Percentiles rank a stretch among this genome's conserved stretches.
Conservation (phyloP, 2,329 filamentous ascomycete genomes). For the Hypoxylon sp. region DNA sequence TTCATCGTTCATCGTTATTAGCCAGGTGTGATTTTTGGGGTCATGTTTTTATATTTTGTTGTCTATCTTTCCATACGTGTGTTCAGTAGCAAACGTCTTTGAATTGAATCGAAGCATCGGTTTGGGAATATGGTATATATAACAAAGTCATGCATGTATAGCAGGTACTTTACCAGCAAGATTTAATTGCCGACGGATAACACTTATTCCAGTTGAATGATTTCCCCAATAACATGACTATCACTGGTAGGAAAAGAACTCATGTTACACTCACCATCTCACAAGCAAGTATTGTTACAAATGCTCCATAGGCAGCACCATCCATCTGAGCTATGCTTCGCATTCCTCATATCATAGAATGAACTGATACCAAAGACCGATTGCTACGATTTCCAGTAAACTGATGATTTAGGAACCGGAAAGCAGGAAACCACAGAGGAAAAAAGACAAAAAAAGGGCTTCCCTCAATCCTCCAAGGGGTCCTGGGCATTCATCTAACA, state of each 20-base stretch:
- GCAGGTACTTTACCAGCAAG: no score
- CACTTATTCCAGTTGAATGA: neutral
- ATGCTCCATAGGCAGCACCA: slow-evolving; percentile 21
- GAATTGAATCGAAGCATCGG: no score
- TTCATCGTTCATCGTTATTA: slow-evolving; percentile 25
- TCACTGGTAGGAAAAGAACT: slow-evolving; percentile 1
- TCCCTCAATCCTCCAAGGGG: slow-evolving; percentile 30
- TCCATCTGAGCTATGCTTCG: slow-evolving; percentile 24
- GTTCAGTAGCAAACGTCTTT: no score
- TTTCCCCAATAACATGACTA: neutral
- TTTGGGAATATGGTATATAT: no score
- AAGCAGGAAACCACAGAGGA: neutral
- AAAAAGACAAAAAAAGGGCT: slow-evolving; percentile 30
- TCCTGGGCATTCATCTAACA: slow-evolving; percentile 35
- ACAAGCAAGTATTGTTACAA: slow-evolving; percentile 8
- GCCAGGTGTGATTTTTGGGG: slow-evolving; percentile 2
- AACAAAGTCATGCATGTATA: neutral
- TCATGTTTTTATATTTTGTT: slow-evolving; percentile 7
- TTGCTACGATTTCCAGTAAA: slow-evolving; percentile 35
- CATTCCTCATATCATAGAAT: slow-evolving; percentile 30
- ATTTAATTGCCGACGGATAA: no score
- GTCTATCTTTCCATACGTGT: neutral
- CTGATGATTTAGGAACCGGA: slow-evolving; percentile 30
- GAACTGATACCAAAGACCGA: slow-evolving; percentile 33
- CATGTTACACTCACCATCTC: slow-evolving; percentile 27